Evolutionary conservation across 2,329 filamentous ascomycete genomes (phyloP).

Genomic region (Phaeomoniella chlamydospora): DNA sequence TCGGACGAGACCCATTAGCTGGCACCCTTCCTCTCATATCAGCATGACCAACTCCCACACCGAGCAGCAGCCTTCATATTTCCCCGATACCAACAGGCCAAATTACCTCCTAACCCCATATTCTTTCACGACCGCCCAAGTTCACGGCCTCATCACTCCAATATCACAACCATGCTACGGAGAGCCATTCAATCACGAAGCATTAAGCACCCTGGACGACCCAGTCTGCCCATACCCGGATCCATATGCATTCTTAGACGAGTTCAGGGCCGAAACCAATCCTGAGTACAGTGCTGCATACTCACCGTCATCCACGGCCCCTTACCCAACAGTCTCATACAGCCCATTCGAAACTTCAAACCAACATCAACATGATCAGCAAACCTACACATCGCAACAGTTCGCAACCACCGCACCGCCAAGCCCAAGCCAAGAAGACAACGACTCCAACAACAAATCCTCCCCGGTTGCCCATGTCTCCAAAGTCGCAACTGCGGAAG

Average conservation of each 20-base stretch:
- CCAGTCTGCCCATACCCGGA: conserved; percentile 1
- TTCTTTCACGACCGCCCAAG: conserved; percentile 8
- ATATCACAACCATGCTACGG: conserved; percentile 7
- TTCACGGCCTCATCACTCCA: conserved; percentile 12
- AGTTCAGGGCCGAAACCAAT: background rate
- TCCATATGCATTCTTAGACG: conserved; percentile 1
- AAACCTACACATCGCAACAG: background rate
- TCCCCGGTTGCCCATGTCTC: conserved; percentile 4
- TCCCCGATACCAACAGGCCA: background rate
- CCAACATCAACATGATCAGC: background rate
- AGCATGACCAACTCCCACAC: background rate
- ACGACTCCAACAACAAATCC: conserved; percentile 4
- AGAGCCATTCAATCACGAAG: conserved; percentile 10
- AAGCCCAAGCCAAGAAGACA: conserved; percentile 7
- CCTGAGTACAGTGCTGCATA: background rate
- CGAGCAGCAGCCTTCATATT: too few relatives aligned
- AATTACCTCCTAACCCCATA: too few relatives aligned
- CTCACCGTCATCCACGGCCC: background rate
- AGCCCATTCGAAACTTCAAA: background rate
- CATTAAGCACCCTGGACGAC: conserved; percentile 9
- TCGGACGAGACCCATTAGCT: background rate
- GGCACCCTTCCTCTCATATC: conserved; percentile 1
- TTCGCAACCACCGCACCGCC: conserved; percentile 10
- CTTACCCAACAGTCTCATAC: background rate
- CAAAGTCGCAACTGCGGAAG: conserved; percentile 5